Percentiles rank a stretch among this genome's conserved stretches.
These are phyloP conservation scores for Toxoplasma gondii DNA, from an alignment of 169 alveolate species.

Conservation along the genomic window DNA sequence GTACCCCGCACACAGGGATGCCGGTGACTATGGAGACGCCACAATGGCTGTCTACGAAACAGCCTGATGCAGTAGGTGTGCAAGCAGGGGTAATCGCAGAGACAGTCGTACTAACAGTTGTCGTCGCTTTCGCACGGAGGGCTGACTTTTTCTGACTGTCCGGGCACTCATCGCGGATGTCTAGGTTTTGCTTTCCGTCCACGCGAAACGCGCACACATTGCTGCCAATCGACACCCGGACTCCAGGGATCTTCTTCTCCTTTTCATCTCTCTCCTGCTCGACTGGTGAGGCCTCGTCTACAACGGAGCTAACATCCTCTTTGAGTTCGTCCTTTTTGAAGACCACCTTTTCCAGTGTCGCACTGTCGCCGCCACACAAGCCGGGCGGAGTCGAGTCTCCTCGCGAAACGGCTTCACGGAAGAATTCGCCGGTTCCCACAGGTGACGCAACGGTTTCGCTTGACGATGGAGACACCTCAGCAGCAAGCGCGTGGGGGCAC, in stretches of 20 bases:
- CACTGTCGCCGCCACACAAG: neutral
- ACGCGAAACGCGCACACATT: neutral
- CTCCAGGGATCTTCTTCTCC: neutral
- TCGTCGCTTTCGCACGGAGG: slow-evolving; percentile 15
- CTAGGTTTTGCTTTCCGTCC: neutral
- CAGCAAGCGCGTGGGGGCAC: slow-evolving; percentile 2
- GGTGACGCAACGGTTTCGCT: neutral
- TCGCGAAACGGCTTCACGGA: neutral
- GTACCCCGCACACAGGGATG: neutral
- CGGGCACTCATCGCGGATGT: neutral
- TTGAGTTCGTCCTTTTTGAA: neutral
- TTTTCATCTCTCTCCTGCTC: neutral
- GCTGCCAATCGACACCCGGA: neutral
- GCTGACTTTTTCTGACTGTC: neutral
- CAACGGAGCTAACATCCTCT: neutral
- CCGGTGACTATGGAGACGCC: neutral
- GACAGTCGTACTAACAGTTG: slow-evolving; percentile 17
- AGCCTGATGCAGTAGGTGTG: neutral
- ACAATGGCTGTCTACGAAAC: neutral
- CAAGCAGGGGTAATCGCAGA: neutral
- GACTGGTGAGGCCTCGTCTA: neutral
- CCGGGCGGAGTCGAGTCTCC: neutral
- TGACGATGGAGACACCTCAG: slow-evolving; percentile 11
- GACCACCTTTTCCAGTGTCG: neutral
- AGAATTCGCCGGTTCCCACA: neutral